Conservation (phyloP, 768 basidiomycete genomes). For the Tricholoma saponaceum region DNA sequence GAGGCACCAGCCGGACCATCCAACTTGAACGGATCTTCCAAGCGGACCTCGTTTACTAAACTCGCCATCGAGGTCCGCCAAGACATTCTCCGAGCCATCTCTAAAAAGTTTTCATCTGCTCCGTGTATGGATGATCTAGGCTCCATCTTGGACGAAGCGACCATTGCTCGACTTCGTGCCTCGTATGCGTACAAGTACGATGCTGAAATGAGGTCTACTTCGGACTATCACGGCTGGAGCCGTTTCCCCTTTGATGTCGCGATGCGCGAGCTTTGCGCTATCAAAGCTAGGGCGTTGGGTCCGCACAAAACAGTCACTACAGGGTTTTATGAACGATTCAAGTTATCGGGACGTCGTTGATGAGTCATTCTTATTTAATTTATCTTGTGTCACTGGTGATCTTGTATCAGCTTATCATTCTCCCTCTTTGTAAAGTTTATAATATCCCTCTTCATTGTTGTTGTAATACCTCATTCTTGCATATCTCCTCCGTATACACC, state of each 20-base stretch:
- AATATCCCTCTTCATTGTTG: not conserved
- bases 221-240: conserved; percentile 17
- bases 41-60: conserved; percentile 27
- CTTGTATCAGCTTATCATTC: no score
- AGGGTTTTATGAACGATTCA: conserved; percentile 40
- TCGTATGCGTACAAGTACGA: conserved; percentile 48
- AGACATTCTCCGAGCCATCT: conserved; percentile 40
- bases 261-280: conserved; percentile 42
- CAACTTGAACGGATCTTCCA: not conserved
- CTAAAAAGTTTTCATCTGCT: conserved; percentile 32
- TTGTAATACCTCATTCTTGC: no score
- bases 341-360: conserved; percentile 14
- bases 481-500: no score
- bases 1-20: not conserved
- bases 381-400: not conserved
- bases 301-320: conserved; percentile 33
- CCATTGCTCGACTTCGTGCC: conserved; percentile 37
- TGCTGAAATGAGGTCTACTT: conserved; percentile 9
- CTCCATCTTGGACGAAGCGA: conserved; percentile 24
- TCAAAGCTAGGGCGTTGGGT: conserved; percentile 43
- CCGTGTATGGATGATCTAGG: conserved; percentile 24
- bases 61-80: conserved; percentile 42
- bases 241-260: conserved; percentile 53
- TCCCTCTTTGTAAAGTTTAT: no score
- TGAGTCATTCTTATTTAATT: not conserved